These are phyloP conservation scores for Peniophora sp. DNA, from an alignment of 1,284 basidiomycete species.

Conservation along the genomic window DNA sequence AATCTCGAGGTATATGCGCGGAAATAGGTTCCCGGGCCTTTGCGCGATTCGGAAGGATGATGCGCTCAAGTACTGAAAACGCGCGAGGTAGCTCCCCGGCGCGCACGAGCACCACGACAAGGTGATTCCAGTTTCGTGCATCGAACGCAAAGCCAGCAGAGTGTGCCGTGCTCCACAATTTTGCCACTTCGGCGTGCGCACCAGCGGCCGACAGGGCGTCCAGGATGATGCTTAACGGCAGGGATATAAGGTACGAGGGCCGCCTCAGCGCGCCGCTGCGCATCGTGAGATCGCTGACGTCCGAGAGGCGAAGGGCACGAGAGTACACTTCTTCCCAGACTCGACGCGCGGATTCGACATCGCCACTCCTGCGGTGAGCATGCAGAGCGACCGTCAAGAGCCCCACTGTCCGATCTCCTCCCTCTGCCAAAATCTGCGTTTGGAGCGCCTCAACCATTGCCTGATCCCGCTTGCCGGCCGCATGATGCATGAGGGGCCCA, in stretches of 20 bases:
- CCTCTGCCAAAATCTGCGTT: slow-evolving; percentile 45
- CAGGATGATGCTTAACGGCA: slow-evolving; percentile 83
- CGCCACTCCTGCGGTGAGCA: slow-evolving; percentile 57
- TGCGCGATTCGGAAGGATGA: slow-evolving; percentile 61
- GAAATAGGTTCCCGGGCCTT: slow-evolving; percentile 15
- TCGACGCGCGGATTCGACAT: slow-evolving; percentile 49
- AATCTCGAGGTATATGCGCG: slow-evolving; percentile 24
- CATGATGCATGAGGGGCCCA: slow-evolving; percentile 58
- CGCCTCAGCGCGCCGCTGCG: slow-evolving; percentile 19
- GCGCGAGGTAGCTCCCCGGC: slow-evolving; percentile 78
- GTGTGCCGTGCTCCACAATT: slow-evolving; percentile 63
- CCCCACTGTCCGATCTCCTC: slow-evolving; percentile 50
- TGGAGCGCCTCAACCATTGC: slow-evolving; percentile 55
- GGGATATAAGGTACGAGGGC: slow-evolving; percentile 55
- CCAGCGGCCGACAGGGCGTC: slow-evolving; percentile 67
- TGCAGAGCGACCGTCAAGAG: slow-evolving; percentile 68
- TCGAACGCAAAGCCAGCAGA: slow-evolving; percentile 77
- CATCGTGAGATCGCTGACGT: slow-evolving; percentile 22
- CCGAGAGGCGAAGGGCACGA: slow-evolving; percentile 35
- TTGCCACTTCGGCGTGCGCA: slow-evolving; percentile 54
- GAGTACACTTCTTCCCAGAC: slow-evolving; percentile 70
- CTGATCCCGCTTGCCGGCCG: slow-evolving; percentile 33
- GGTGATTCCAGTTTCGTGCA: slow-evolving; percentile 89
- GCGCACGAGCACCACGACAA: slow-evolving; percentile 68
- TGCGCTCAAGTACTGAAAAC: slow-evolving; percentile 75